A percentile compares a stretch with the other conserved stretches of the same genome.
Evolutionary conservation across 78 protist species (phyloP).

Genomic region (Polysphondylium violaceum): DNA sequence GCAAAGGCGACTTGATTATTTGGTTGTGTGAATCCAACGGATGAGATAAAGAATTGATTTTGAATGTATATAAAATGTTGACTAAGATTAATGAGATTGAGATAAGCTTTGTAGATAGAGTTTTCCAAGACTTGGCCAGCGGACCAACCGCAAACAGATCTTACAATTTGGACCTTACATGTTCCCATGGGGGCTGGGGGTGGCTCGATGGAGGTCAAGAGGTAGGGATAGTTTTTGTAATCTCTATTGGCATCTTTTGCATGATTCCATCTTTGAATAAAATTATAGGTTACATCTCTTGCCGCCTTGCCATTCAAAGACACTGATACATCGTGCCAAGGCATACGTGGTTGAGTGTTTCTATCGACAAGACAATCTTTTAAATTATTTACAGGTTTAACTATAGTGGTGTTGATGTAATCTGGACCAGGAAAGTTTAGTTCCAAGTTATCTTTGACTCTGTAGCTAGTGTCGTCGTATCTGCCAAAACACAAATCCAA

Average conservation of each 20-base stretch:
- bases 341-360: constrained; percentile 73
- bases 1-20: constrained; percentile 75
- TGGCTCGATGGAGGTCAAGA: constrained; percentile 16
- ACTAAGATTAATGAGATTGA: constrained; percentile 59
- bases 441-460: constrained; percentile 26
- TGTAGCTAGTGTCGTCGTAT: constrained; percentile 46
- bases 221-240: constrained; percentile 71
- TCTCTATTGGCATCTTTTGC: constrained; percentile 67
- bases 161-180: constrained; percentile 62
- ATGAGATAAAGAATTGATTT: constrained; percentile 74
- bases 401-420: constrained; percentile 44
- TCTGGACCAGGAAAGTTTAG: constrained; percentile 59
- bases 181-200: constrained; percentile 21
- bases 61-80: constrained; percentile 82
- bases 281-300: constrained; percentile 84
- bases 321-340: constrained; percentile 82
- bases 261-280: constrained; percentile 91
- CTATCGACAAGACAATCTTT: constrained; percentile 34
- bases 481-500: constrained; percentile 78
- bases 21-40: constrained; percentile 33
- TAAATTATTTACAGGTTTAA: constrained; percentile 25
- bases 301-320: constrained; percentile 74
- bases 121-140: constrained; percentile 79
- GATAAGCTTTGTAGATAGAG: constrained; percentile 77
- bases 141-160: constrained; percentile 82